Base-by-base conservation (phyloP, 2,329 filamentous ascomycete genomes). In the Pseudogymnoascus sp. region DNA sequence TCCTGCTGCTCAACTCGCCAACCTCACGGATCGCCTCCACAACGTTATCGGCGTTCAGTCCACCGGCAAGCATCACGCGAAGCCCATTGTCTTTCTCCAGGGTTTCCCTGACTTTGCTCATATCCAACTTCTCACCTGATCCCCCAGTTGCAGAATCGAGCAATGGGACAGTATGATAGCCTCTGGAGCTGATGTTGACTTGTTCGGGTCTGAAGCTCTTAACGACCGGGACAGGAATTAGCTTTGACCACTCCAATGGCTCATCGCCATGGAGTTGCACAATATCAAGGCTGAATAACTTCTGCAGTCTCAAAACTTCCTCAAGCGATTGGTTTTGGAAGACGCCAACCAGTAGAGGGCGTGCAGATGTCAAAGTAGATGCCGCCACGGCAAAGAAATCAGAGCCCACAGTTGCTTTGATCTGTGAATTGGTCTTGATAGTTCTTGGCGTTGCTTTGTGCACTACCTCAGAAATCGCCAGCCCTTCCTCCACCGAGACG, bases 221-320 rank as follows among this genome's bases (percentile, higher is more conserved):
- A 67, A 99, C 86, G 4, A 99, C 92, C 0, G 94, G 94, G 0
- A 97, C 92, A 1, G 94, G 92, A 59, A 99, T 91, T n/a, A 89
- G 77, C 53, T 78, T 83, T 1, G 92, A 88, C 92, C 93, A 99
- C 73, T 99, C 94, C 3, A 97, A 71, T 2, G 94, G 93, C 73
- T 99, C 95, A 56, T 88, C 83, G 7, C 94, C 95, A 72, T 99
- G 94, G 1, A 99, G 83, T 73, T 99, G 94, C 5, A 99, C 90
- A 62, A 96, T 78, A 73, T 99, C 94, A 47, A 99, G 83, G 53
- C 82, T 80, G 67, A 96, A 86, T 11, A 86, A 79, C 67, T 84
- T 84, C 69, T 95, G 90, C 73, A 93, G 85, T 66, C 87, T 83
- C 60, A 97, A 79, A 5, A 99, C 81, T 69, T 96, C 91, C 37